Conservation (phyloP, 2,329 filamentous ascomycete species). For the Ophiostoma himal-ulmi region DNA sequence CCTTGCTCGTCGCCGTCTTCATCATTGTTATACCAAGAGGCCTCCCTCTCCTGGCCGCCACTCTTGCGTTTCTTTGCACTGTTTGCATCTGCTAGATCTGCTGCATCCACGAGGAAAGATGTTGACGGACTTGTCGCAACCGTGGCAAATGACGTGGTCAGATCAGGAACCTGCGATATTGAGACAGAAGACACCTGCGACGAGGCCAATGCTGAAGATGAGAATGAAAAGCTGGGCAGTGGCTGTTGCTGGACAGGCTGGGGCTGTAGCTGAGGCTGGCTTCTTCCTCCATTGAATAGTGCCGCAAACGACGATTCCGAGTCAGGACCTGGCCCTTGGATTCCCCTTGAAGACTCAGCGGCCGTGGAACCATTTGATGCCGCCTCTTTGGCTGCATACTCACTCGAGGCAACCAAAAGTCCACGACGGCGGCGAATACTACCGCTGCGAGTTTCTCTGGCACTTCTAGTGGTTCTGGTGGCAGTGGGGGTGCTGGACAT, state of each 20-base stretch:
- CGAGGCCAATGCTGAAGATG: background rate
- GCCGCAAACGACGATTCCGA: constrained; percentile 8
- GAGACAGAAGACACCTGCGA: background rate
- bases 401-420: constrained; percentile 21
- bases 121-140: background rate
- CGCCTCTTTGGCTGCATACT: constrained; percentile 17
- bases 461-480: too few relatives aligned
- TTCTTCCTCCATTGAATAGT: background rate
- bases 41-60: too few relatives aligned
- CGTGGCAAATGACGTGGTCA: background rate
- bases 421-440: background rate
- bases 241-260: background rate
- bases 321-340: background rate
- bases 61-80: background rate
- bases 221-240: background rate
- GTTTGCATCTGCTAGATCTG: background rate
- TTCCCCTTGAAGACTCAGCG: background rate
- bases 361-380: background rate
- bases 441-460: background rate
- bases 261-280: constrained; percentile 10
- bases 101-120: background rate
- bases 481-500: background rate
- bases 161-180: background rate
- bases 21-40: background rate
- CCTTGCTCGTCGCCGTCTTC: background rate